A percentile compares a stretch with the other conserved stretches of the same genome.
Conservation (phyloP, 495 filamentous ascomycete species). For the Glarea lozoyensis region DNA sequence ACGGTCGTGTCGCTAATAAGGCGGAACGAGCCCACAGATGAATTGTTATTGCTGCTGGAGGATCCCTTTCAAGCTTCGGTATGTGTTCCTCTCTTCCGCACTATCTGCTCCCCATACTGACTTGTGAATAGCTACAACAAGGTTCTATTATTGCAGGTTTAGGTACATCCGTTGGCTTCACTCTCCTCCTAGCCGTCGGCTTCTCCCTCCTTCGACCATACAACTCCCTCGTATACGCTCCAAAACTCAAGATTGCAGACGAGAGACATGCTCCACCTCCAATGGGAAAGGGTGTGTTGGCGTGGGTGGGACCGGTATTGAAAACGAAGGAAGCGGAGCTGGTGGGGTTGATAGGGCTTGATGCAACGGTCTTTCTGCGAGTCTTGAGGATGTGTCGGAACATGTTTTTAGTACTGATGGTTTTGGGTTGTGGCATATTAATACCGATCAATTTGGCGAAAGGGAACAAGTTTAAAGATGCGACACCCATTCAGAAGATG, state of each 20-base stretch:
- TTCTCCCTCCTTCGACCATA: conserved; percentile 89
- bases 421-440: conserved; percentile 70
- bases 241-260: conserved; percentile 88
- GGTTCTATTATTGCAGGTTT: conserved; percentile 70
- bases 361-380: conserved; percentile 83
- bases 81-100: conserved; percentile 7
- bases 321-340: conserved; percentile 66
- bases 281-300: conserved; percentile 74
- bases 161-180: conserved; percentile 71
- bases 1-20: conserved; percentile 3
- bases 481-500: conserved; percentile 41
- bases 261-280: conserved; percentile 88
- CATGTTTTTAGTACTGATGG: conserved; percentile 64
- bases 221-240: conserved; percentile 86
- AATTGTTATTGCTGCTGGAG: conserved; percentile 29
- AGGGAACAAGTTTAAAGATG: conserved; percentile 39
- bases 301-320: conserved; percentile 75
- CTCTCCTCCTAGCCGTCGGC: conserved; percentile 57
- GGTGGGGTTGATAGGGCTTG: conserved; percentile 73
- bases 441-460: conserved; percentile 72
- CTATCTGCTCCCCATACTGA: conserved; percentile 3
- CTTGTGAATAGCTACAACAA: conserved; percentile 25
- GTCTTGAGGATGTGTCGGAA: conserved; percentile 89
- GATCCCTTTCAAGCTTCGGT: conserved; percentile 41
- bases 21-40: conserved; percentile 8